Conservation (phyloP, 2,329 filamentous ascomycete genomes). For the Metarhizium rileyi region DNA sequence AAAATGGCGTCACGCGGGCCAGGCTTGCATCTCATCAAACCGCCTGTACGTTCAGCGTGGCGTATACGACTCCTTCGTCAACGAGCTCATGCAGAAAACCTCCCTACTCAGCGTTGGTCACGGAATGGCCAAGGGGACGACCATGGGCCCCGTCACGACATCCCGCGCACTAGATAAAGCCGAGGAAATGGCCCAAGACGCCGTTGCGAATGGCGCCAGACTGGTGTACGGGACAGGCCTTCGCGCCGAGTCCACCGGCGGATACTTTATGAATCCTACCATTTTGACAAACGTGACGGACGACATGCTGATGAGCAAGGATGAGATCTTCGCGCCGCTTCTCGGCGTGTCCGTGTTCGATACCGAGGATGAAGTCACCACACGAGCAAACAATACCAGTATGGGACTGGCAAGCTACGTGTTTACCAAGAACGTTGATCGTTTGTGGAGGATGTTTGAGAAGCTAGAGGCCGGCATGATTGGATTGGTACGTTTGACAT, state of each 20-base stretch:
- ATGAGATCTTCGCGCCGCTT: conserved; percentile 66
- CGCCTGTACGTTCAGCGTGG: conserved; percentile 49
- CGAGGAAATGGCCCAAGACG: conserved; percentile 46
- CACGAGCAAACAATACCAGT: conserved; percentile 54
- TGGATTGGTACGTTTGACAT: conserved; percentile 21
- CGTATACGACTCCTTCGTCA: conserved; percentile 52
- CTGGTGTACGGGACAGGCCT: conserved; percentile 43
- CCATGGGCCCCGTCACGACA: conserved; percentile 26
- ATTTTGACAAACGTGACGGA: conserved; percentile 57
- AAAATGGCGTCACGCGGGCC: conserved; percentile 64
- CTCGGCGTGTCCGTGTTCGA: conserved; percentile 60
- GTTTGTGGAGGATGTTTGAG: conserved; percentile 34
- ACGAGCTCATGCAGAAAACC: conserved; percentile 42
- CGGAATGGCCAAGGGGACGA: conserved; percentile 34
- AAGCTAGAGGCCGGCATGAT: conserved; percentile 36
- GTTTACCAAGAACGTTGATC: conserved; percentile 41
- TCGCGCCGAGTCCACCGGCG: conserved; percentile 30
- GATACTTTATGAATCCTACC: conserved; percentile 61
- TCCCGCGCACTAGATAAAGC: conserved; percentile 23
- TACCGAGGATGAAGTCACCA: conserved; percentile 59
- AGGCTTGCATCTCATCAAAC: conserved; percentile 61
- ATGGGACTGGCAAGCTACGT: conserved; percentile 67
- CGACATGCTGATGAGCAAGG: conserved; percentile 55
- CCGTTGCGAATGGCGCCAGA: conserved; percentile 50
- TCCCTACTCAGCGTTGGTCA: conserved; percentile 50